Percentiles rank a stretch among this genome's conserved stretches.
Evolutionary conservation across 441 rosid species (phyloP).

Genomic region (Arabidopsis lyrata): DNA sequence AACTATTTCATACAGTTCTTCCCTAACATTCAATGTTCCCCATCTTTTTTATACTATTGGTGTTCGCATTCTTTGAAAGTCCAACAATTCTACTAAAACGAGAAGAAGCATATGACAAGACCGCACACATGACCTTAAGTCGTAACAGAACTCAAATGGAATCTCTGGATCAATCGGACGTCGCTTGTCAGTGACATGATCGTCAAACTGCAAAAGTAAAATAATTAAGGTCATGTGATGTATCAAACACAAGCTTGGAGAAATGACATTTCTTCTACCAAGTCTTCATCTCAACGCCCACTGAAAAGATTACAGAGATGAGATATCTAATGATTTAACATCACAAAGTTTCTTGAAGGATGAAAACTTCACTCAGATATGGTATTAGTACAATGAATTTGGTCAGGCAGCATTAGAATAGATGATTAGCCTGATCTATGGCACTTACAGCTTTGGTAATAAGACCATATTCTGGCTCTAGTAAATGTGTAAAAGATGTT

Average conservation of each 20-base stretch:
- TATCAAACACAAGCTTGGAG: conserved; percentile 30
- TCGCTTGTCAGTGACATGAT: conserved; percentile 51
- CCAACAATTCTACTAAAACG: neutral
- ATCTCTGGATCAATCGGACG: conserved; percentile 39
- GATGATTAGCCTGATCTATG: neutral
- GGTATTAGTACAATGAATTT: neutral
- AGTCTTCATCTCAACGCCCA: neutral
- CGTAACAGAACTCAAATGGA: conserved; percentile 87
- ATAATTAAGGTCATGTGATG: conserved; percentile 14
- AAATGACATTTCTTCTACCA: neutral
- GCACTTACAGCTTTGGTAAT: conserved; percentile 60
- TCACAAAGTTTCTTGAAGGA: conserved; percentile 2
- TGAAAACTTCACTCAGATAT: neutral
- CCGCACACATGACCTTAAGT: conserved; percentile 47
- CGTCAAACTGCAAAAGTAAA: conserved; percentile 63
- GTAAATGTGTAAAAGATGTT: conserved; percentile 76
- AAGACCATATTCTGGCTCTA: conserved; percentile 75
- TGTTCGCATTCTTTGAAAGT: neutral
- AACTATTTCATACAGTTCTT: conserved; percentile 6
- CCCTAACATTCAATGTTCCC: neutral
- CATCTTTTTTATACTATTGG: neutral
- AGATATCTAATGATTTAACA: conserved; percentile 2
- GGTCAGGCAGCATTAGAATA: neutral
- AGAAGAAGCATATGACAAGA: neutral
- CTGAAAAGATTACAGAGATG: neutral